Base-by-base conservation (phyloP, 257 asterid species). In the Jaltomata sinuosa region DNA sequence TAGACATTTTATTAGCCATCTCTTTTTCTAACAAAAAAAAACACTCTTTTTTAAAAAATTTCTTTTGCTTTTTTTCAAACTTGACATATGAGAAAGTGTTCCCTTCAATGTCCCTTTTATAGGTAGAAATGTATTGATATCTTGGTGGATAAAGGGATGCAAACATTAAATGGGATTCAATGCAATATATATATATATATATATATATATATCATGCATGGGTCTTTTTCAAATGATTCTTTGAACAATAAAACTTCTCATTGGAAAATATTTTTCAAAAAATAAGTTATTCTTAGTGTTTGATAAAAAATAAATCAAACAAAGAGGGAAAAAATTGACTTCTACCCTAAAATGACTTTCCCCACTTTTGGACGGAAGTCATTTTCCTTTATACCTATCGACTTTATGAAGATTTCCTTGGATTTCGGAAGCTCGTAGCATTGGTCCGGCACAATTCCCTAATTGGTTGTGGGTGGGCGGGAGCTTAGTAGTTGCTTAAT, bases 1-100 rank as follows among this genome's bases (percentile, higher is more conserved):
- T 22, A 11, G 65, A 83, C 80, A 72, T 42, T 68, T 83, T 89
- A 52, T 12, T 87, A 52, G 87, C 87, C 93, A 88, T 88, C 21
- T 54, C 40, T 49, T n/a, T 62, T 6, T 25, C 1, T 31, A 74
- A 29, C 6, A 38, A n/a, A 4, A 4, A n/a, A 6, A 7, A 49
- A 21, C 79, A 29, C 34, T 25, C 8, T 4, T 25, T 31, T 64
- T 69, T 0, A 3, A 3, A 38, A 7, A 5, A 62, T 6, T 40
- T 57, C 42, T 64, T 62, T 64, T 62, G 32, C 40, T 50, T 34
- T 29, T 25, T 22, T 34, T 32, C 19, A 18, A 27, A 9, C 29
- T 82, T 45, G 65, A 15, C 12, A 52, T 18, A 1, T 81, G 3
- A 62, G 74, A 36, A 36, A 8, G 29, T 14, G 8, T 15, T 19